A percentile compares a stretch with the other conserved stretches of the same genome.
phyloP scores from a whole-genome alignment of 352 stramenopile species.

The Pythium rhizo-oryzae region DNA sequence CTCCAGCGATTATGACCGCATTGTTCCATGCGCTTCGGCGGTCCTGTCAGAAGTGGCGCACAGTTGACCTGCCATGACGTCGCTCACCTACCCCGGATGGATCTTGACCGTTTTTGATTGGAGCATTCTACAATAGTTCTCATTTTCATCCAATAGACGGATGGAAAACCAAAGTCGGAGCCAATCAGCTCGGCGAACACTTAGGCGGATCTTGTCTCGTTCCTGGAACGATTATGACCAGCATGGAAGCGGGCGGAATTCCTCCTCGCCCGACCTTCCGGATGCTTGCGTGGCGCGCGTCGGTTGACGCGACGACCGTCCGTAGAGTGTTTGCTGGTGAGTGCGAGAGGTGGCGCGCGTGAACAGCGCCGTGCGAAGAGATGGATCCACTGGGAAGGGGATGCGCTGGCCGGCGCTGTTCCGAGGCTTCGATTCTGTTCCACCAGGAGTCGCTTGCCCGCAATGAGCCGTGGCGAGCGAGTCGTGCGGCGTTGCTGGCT shows the following conservation, averaged over 20 bases:
- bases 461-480: background rate
- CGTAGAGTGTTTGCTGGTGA: background rate
- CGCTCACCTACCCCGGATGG: background rate
- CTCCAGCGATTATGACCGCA: background rate
- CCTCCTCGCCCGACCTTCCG: background rate
- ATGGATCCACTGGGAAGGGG: slow-evolving; percentile 3
- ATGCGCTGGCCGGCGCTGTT: background rate
- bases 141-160: background rate
- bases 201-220: slow-evolving; percentile 1
- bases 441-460: background rate
- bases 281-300: background rate
- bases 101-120: background rate
- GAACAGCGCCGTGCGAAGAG: slow-evolving; percentile 6
- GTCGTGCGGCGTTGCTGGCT: no score
- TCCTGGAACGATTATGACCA: slow-evolving; percentile 1
- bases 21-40: background rate
- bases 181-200: slow-evolving; percentile 12
- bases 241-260: slow-evolving; percentile 1
- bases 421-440: slow-evolving; percentile 9
- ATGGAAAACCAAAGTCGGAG: background rate
- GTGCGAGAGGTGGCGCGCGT: background rate
- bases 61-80: background rate
- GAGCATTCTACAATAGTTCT: background rate
- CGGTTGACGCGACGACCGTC: background rate
- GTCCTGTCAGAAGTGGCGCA: background rate